Percentiles rank a stretch among this genome's conserved stretches.
Evolutionary conservation across 805 yeast species (phyloP).

Genomic region (Saturnispora quitensis): DNA sequence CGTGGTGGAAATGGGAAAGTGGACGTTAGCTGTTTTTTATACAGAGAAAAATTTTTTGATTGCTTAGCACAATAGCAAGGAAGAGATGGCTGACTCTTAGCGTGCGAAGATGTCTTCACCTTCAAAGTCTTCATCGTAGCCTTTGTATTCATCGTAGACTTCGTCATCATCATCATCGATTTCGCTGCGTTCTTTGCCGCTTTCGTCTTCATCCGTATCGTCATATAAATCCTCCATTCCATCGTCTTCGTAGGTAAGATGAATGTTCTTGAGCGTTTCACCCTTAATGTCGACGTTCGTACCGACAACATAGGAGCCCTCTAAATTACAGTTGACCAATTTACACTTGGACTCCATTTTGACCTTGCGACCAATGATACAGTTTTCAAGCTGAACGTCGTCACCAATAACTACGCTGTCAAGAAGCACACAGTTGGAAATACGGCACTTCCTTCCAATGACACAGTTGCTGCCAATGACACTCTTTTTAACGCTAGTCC

Average conservation of each 20-base stretch:
- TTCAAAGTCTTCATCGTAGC: slow-evolving; percentile 45
- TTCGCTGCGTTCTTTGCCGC: slow-evolving; percentile 27
- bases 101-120: slow-evolving; percentile 33
- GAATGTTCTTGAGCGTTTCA: slow-evolving; percentile 30
- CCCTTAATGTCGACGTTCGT: slow-evolving; percentile 39
- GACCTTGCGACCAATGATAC: slow-evolving; percentile 69
- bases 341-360: slow-evolving; percentile 54
- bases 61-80: background rate
- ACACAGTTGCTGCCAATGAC: slow-evolving; percentile 66
- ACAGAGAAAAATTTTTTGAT: background rate
- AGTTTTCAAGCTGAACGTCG: slow-evolving; percentile 73
- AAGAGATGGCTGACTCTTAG: background rate
- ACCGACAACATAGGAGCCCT: slow-evolving; percentile 63
- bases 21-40: background rate
- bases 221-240: slow-evolving; percentile 20
- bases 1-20: background rate
- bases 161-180: slow-evolving; percentile 11
- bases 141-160: slow-evolving; percentile 47
- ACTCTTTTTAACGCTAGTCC: slow-evolving; percentile 77
- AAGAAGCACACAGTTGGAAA: slow-evolving; percentile 76
- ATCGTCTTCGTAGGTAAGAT: slow-evolving; percentile 23
- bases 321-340: slow-evolving; percentile 77
- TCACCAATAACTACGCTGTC: slow-evolving; percentile 69
- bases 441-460: slow-evolving; percentile 79
- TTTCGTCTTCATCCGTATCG: slow-evolving; percentile 27